phyloP scores from a whole-genome alignment of 2,329 filamentous ascomycete species.

The Colletotrichum kahawae region DNA sequence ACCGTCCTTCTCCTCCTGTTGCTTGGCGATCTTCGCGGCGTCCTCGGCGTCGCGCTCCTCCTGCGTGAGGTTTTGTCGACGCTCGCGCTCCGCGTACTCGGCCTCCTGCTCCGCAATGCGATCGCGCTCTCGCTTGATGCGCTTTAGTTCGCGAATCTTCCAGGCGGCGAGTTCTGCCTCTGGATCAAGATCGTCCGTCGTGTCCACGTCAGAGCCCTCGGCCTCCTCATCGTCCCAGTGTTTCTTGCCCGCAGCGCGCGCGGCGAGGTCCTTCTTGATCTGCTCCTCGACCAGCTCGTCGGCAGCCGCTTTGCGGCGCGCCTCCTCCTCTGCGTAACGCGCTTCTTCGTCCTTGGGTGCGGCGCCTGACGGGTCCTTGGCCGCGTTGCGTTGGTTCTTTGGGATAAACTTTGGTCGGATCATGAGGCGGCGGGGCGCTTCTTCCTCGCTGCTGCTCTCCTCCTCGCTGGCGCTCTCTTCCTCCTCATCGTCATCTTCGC shows the following conservation, averaged over 20 bases:
- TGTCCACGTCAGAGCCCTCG: constrained; percentile 76
- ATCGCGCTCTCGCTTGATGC: constrained; percentile 85
- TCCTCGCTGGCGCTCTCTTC: constrained; percentile 39
- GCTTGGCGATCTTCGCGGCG: constrained; percentile 74
- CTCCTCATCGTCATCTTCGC: constrained; percentile 39
- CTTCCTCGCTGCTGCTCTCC: constrained; percentile 59
- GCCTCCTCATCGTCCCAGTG: constrained; percentile 81
- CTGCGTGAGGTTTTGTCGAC: constrained; percentile 82
- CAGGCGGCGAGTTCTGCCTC: constrained; percentile 90
- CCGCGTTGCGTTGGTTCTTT: constrained; percentile 55
- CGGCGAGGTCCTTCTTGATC: constrained; percentile 79
- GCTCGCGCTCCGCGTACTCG: constrained; percentile 88
- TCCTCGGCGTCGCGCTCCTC: constrained; percentile 90
- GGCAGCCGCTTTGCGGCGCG: constrained; percentile 70
- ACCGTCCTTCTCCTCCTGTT: constrained; percentile 79
- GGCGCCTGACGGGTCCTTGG: constrained; percentile 27
- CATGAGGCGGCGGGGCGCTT: constrained; percentile 61
- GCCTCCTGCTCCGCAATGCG: constrained; percentile 83
- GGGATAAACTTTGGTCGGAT: constrained; percentile 69
- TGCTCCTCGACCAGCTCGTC: constrained; percentile 88
- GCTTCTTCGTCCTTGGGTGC: constrained; percentile 37
- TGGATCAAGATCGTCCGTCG: constrained; percentile 84
- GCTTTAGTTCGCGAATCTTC: constrained; percentile 89
- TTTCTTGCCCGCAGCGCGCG: constrained; percentile 76
- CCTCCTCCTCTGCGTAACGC: constrained; percentile 60